Base-by-base conservation (phyloP, 176 grass and related monocot genomes). In the Lolium rigidum region DNA sequence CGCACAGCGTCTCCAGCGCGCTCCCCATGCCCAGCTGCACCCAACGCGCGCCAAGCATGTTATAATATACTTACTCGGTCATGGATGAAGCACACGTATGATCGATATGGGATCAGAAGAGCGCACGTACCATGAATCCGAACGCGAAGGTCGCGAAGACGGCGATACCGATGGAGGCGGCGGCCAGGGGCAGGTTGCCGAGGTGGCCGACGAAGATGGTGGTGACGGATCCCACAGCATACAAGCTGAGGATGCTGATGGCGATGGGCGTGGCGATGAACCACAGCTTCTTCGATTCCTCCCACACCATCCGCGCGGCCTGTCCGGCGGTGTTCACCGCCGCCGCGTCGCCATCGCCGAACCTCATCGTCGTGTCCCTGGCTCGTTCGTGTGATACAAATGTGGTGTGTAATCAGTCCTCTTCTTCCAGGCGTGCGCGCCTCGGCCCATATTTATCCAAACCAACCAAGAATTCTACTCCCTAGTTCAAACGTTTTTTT, bases 161-260 rank as follows among this genome's bases (percentile, higher is more conserved):
- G 86, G 86, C 86, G 80, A 94, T 89, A 48, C 51, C 75, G 54
- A 94, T 74, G 89, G 92, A 78, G 46, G 85, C 86, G 80, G 56
- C 86, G 47, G 92, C 84, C 8, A 94, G 89, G 20, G 84, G 60
- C 12, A 94, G 83, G 83, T 90, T 90, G 35, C 92, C 86, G 69
- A 93, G 83, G 83, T 90, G 92, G 37, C 86, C 92, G 86, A 88
- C 55, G 86, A 94, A 94, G 52, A 94, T 88, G 68, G 67, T 70
- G 44, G 86, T 94, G 13, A 74, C 13, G 46, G 92, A 88, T 80
- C 66, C 81, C 28, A 77, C 46, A 56, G 66, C 68, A 60, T 81
- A 94, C 59, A 81, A 64, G 74, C 89, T 76, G 0, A 94, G 6
- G n/a, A 78, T 72, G 75, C 58, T 55, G 60, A 93, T 52, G 21